Conservation (phyloP, 1,284 basidiomycete species). For the Sanghuangporus weigelae region DNA sequence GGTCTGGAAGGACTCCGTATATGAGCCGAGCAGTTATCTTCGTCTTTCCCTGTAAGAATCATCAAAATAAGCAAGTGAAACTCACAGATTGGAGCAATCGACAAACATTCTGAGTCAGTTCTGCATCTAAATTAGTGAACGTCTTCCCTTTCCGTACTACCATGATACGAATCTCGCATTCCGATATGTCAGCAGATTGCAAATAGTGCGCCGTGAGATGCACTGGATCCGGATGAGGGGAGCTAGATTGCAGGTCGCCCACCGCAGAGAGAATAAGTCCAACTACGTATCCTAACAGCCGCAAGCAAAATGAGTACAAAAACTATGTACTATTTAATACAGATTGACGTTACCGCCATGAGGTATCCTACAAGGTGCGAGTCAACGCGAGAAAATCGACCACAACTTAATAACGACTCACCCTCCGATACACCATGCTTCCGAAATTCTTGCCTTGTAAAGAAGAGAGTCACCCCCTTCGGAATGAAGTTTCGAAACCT, state of each 20-base stretch:
- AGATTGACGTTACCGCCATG: conserved; percentile 10
- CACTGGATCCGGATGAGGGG: conserved; percentile 47
- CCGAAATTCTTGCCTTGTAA: conserved; percentile 4
- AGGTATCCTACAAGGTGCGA: conserved; percentile 3
- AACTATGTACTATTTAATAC: neutral
- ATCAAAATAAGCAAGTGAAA: neutral
- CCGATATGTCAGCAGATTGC: conserved; percentile 28
- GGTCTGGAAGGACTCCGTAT: conserved; percentile 44
- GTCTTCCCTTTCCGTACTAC: conserved; percentile 41
- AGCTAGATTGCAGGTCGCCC: conserved; percentile 41
- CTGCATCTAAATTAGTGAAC: conserved; percentile 50
- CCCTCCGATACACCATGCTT: conserved; percentile 12
- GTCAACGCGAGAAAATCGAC: neutral
- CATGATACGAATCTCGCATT: conserved; percentile 43
- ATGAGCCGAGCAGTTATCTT: conserved; percentile 49
- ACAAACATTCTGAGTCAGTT: conserved; percentile 50
- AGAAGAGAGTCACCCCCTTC: neutral
- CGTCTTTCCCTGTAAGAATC: conserved; percentile 34
- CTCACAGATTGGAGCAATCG: neutral
- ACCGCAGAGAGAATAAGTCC: conserved; percentile 50
- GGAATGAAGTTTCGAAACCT: neutral
- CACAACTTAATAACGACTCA: neutral
- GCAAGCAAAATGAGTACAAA: neutral
- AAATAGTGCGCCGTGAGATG: conserved; percentile 57
- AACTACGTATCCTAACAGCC: conserved; percentile 47